phyloP scores from a whole-genome alignment of 2,329 filamentous ascomycete genomes.

The Colletotrichum sp. region DNA sequence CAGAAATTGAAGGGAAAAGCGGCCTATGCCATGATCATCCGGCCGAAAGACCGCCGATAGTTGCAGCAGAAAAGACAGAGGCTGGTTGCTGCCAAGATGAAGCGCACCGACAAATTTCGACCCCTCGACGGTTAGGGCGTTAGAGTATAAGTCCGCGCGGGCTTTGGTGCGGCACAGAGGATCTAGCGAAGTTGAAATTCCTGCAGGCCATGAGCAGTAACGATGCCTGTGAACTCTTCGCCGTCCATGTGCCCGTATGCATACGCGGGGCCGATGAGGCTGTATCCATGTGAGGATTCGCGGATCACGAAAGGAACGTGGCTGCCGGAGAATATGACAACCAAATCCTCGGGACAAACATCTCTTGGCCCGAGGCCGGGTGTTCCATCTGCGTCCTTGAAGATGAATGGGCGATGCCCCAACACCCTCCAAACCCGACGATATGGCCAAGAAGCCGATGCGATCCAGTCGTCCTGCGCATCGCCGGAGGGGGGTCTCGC shows the following conservation, averaged over 20 bases:
- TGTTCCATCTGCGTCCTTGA: not conserved
- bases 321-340: not conserved
- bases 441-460: not conserved
- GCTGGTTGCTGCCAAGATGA: conserved; percentile 20
- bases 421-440: not conserved
- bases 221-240: not conserved
- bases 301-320: not conserved
- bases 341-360: not conserved
- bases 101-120: conserved; percentile 19
- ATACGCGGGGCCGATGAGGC: not conserved
- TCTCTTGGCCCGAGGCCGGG: not conserved
- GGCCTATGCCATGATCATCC: not conserved
- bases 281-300: not conserved
- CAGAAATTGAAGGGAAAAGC: not conserved
- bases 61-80: conserved; percentile 12
- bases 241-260: not conserved
- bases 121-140: conserved; percentile 21
- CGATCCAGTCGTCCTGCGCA: not conserved
- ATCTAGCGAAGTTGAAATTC: not conserved
- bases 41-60: not conserved
- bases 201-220: not conserved
- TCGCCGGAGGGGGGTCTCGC: not conserved
- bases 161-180: not conserved
- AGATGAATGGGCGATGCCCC: not conserved
- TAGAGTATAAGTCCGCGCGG: conserved; percentile 1